Base-by-base conservation (phyloP, 768 basidiomycete species). In the Artomyces pyxidatus region DNA sequence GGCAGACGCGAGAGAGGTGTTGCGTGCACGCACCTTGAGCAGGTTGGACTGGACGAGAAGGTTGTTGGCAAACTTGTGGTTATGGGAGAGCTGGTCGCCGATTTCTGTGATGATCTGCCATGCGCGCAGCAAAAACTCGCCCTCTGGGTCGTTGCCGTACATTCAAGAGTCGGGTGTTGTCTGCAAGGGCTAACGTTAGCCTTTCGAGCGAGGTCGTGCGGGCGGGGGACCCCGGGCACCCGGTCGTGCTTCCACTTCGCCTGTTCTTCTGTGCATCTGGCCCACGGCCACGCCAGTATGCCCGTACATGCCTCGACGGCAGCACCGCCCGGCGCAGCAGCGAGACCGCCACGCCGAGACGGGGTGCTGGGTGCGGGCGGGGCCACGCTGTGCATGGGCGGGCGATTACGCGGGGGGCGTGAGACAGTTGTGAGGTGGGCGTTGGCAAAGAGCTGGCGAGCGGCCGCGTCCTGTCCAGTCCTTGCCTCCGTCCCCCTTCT, bases 41-140 rank as follows among this genome's bases (percentile, higher is more conserved):
- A 70, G 63, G 3, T 66, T 66, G 1, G 71, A 65, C 45, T 74
- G 68, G 16, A 59, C 49, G 49, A 74, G 72, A 7, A 78, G 61
- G n/a, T 64, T 61, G 14, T 62, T 63, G 6, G 71, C 65, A 32
- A 74, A 61, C 21, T 64, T 68, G 42, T 70, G 56, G 57, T 78
- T 78, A 27, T 65, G 67, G n/a, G 66, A 61, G 44, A 76, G 63
- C 56, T 73, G 71, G 11, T 67, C 63, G 6, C 63, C 63, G 27
- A 74, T 66, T 44, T 74, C 72, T 4, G 59, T 53, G 30, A 56
- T 47, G 26, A 55, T 55, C 30, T 57, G 56, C 49, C 56, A 57
- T 46, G 56, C 56, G 19, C 53, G 27, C 35, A 42, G 51, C 47
- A 48, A 28, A 46, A 48, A 51, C 27, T 52, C 50, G 41, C 14